phyloP scores from a whole-genome alignment of 179 eudicot species.

The Spergularia azorica region DNA sequence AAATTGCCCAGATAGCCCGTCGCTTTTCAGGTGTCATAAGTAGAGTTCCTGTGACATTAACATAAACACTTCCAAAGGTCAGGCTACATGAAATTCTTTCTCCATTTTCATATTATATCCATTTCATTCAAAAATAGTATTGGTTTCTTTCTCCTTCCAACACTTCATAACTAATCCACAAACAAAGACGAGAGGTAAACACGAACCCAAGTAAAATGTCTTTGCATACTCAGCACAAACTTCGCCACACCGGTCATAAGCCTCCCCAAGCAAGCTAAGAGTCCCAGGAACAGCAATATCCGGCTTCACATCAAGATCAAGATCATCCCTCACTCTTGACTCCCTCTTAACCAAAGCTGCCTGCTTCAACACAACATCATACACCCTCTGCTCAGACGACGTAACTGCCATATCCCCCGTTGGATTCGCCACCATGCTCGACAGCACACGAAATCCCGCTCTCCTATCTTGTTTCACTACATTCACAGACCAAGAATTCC shows the following conservation, averaged over 20 bases:
- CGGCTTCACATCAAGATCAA: conserved; percentile 71
- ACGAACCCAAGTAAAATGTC: conserved; percentile 89
- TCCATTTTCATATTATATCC: not conserved
- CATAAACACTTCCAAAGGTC: conserved; percentile 10
- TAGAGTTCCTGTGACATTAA: conserved; percentile 60
- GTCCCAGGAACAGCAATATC: conserved; percentile 86
- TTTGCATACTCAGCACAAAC: conserved; percentile 98
- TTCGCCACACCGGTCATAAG: conserved; percentile 94
- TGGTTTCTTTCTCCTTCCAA: conserved; percentile 1
- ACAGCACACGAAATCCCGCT: conserved; percentile 41
- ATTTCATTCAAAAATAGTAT: not conserved
- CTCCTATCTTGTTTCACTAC: conserved; percentile 44
- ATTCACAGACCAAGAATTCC: conserved; percentile 39
- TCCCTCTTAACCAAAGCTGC: conserved; percentile 77
- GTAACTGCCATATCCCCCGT: conserved; percentile 57
- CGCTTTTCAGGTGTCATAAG: conserved; percentile 82
- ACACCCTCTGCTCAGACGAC: conserved; percentile 82
- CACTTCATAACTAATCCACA: not conserved
- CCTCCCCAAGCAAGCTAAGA: conserved; percentile 76
- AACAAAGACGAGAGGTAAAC: conserved; percentile 10
- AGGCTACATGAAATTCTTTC: conserved; percentile 3
- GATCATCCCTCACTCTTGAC: conserved; percentile 47
- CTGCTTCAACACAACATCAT: conserved; percentile 88
- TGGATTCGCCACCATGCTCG: conserved; percentile 66
- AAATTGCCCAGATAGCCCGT: conserved; percentile 91